phyloP scores from a whole-genome alignment of 768 basidiomycete genomes.

The Udeniomyces megalosporus region DNA sequence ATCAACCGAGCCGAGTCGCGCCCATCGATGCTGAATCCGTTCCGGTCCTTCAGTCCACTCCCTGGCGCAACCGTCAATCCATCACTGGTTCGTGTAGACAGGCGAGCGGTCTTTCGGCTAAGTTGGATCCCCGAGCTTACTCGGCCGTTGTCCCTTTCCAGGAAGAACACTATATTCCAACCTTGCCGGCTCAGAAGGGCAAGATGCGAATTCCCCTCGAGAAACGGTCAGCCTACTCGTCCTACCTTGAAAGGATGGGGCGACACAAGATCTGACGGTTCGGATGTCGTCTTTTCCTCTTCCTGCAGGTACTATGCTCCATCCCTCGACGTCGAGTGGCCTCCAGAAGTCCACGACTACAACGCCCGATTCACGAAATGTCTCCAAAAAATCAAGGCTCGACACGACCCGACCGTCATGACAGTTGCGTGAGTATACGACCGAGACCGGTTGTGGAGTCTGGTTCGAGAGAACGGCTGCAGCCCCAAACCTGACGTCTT shows the following conservation, averaged over 20 bases:
- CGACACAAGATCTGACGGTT: not conserved
- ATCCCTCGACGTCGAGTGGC: slow-evolving; percentile 53
- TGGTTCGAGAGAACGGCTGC: too few relatives aligned
- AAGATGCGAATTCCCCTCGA: slow-evolving; percentile 10
- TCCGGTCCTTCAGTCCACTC: slow-evolving; percentile 30
- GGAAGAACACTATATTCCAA: too few relatives aligned
- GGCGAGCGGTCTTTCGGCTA: not conserved
- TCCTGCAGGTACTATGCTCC: slow-evolving; percentile 63
- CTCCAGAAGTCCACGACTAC: slow-evolving; percentile 84
- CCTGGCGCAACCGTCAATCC: slow-evolving; percentile 72
- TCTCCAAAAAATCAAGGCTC: slow-evolving; percentile 72
- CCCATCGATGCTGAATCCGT: not conserved
- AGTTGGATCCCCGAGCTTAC: too few relatives aligned
- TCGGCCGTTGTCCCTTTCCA: too few relatives aligned
- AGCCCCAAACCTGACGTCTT: not conserved
- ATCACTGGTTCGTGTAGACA: slow-evolving; percentile 30
- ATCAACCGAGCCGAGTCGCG: slow-evolving; percentile 30
- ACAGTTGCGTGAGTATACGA: slow-evolving; percentile 48
- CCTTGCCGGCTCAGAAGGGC: not conserved
- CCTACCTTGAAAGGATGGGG: too few relatives aligned
- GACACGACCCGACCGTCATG: slow-evolving; percentile 95
- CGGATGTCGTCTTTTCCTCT: not conserved
- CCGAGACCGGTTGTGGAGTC: too few relatives aligned
- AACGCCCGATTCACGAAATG: slow-evolving; percentile 77
- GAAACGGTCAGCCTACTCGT: not conserved